Evolutionary conservation across 2,329 filamentous ascomycete genomes (phyloP).

Genomic region (Phialocephala subalpina): DNA sequence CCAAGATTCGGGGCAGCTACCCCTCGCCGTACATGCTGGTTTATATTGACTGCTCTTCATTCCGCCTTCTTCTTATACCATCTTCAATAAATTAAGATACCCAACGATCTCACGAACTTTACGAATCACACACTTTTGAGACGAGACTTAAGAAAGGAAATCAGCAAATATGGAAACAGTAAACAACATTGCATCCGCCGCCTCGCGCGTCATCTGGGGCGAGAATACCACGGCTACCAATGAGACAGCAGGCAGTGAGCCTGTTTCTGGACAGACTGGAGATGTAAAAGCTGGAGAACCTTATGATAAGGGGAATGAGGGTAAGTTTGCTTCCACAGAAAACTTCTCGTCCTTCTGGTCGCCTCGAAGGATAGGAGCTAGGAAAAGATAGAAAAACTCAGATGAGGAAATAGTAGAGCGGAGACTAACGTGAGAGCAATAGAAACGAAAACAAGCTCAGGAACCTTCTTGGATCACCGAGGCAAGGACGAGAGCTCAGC

Average conservation of each 20-base stretch:
- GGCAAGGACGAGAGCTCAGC: no score
- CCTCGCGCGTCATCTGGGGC: slow-evolving; percentile 54
- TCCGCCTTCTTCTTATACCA: background rate
- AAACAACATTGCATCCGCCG: slow-evolving; percentile 58
- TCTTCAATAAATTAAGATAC: background rate
- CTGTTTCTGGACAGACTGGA: slow-evolving; percentile 74
- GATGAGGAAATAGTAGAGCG: no score
- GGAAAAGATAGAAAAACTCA: no score
- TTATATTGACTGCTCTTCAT: background rate
- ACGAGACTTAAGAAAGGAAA: background rate
- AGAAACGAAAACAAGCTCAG: no score
- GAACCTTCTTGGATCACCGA: no score
- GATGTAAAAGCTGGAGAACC: slow-evolving; percentile 74
- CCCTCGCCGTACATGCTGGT: background rate
- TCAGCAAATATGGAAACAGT: slow-evolving; percentile 67
- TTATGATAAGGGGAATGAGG: slow-evolving; percentile 80
- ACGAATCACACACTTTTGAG: background rate
- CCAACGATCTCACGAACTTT: background rate
- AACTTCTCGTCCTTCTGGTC: no score
- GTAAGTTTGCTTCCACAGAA: slow-evolving; percentile 44
- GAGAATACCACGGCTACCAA: slow-evolving; percentile 30
- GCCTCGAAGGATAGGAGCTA: background rate
- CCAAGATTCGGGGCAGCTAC: background rate
- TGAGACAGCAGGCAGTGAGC: slow-evolving; percentile 61
- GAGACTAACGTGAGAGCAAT: no score